Evolutionary conservation across 2,329 filamentous ascomycete genomes (phyloP).

Genomic region (Nemania serpens): DNA sequence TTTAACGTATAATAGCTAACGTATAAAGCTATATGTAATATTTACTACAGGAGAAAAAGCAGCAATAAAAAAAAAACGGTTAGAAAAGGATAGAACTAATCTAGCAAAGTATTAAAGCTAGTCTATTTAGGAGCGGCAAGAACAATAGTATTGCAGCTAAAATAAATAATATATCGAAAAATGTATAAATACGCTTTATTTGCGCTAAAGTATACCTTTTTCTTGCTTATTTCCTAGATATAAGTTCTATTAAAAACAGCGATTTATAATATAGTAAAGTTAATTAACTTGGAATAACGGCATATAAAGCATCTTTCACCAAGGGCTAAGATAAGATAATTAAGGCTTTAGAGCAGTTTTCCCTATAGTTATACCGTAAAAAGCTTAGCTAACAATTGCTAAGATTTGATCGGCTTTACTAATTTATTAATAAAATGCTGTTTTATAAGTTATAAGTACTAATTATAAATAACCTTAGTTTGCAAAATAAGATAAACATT

Average conservation of each 20-base stretch:
- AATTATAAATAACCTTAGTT: no score
- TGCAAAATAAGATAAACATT: no score
- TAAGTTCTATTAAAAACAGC: neutral
- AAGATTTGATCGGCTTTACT: neutral
- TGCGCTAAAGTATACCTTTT: neutral
- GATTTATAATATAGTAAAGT: neutral
- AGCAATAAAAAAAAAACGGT: neutral
- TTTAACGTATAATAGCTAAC: neutral
- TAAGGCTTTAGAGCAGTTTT: neutral
- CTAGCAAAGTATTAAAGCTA: neutral
- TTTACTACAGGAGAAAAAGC: neutral
- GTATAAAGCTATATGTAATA: neutral
- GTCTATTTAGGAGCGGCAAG: neutral
- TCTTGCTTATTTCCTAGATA: constrained; percentile 4
- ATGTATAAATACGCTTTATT: neutral
- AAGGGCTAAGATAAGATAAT: neutral
- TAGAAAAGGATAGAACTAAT: neutral
- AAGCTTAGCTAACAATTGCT: neutral
- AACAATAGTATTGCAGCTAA: neutral
- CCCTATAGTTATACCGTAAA: neutral
- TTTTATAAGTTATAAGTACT: neutral
- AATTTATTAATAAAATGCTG: neutral
- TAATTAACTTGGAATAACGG: neutral
- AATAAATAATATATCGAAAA: neutral
- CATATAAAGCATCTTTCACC: neutral